Evolutionary conservation across 2,329 filamentous ascomycete genomes (phyloP).

Genomic region (Cladosporium phlei): DNA sequence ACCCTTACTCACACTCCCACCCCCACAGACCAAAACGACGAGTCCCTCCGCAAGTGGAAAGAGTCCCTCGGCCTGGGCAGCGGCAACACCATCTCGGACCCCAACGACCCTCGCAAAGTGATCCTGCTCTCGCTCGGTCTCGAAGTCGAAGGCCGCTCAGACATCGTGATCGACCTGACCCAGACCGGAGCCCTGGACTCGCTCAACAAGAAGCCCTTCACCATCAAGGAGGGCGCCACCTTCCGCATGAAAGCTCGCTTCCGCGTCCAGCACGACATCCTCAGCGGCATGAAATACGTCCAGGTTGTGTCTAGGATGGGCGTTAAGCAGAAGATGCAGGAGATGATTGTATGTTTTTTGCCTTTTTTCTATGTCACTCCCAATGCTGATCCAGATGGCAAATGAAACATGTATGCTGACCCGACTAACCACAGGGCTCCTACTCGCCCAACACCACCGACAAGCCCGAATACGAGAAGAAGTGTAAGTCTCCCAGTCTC

Average conservation of each 20-base stretch:
- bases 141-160: constrained; percentile 71
- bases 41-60: constrained; percentile 97
- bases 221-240: constrained; percentile 88
- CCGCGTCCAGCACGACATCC: constrained; percentile 93
- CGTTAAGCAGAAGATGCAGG: constrained; percentile 84
- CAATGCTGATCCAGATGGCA: too few species aligned
- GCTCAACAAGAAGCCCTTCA: constrained; percentile 90
- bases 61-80: constrained; percentile 82
- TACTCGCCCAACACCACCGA: constrained; percentile 90
- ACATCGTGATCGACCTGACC: constrained; percentile 86
- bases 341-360: constrained; percentile 78
- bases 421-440: constrained; percentile 59
- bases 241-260: constrained; percentile 95
- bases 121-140: constrained; percentile 90
- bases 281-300: constrained; percentile 92
- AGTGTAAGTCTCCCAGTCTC: constrained; percentile 59
- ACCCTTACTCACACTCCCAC: constrained; percentile 8
- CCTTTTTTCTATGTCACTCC: too few species aligned
- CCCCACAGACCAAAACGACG: constrained; percentile 64
- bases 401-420: not conserved
- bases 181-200: constrained; percentile 65
- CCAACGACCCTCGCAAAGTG: constrained; percentile 78
- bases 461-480: constrained; percentile 80
- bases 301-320: constrained; percentile 90
- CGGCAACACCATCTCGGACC: constrained; percentile 47